These are phyloP conservation scores for Raffaelea ambrosiae DNA, from an alignment of 2,329 filamentous ascomycete genomes.

Conservation along the genomic window DNA sequence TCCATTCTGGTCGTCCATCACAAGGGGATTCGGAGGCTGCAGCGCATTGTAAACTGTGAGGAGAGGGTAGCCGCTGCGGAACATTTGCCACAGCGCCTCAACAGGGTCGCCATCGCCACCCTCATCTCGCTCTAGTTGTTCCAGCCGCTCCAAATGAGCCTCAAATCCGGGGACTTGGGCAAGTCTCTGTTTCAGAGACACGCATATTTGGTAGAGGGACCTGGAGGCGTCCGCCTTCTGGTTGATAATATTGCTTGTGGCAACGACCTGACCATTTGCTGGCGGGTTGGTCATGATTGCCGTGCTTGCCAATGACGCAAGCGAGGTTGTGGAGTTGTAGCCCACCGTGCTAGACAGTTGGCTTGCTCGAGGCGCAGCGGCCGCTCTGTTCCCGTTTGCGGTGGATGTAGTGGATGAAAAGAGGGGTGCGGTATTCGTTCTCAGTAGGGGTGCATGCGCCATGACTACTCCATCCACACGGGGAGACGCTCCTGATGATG, in stretches of 20 bases:
- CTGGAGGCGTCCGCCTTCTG: slow-evolving; percentile 85
- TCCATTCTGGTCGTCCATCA: slow-evolving; percentile 52
- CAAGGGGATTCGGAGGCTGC: slow-evolving; percentile 59
- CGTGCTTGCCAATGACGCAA: slow-evolving; percentile 38
- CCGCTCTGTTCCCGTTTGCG: slow-evolving; percentile 36
- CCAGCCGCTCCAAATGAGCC: slow-evolving; percentile 62
- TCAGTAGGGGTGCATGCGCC: slow-evolving; percentile 51
- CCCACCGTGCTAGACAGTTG: slow-evolving; percentile 55
- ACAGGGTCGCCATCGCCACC: slow-evolving; percentile 66
- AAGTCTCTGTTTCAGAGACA: slow-evolving; percentile 73
- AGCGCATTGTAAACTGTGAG: slow-evolving; percentile 84
- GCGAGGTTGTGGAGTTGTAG: slow-evolving; percentile 43
- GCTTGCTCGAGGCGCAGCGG: slow-evolving; percentile 41
- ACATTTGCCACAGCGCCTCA: slow-evolving; percentile 79
- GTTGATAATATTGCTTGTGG: slow-evolving; percentile 93
- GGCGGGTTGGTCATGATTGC: slow-evolving; percentile 29
- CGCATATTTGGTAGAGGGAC: slow-evolving; percentile 92
- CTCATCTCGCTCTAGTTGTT: slow-evolving; percentile 55
- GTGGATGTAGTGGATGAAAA: slow-evolving; percentile 34
- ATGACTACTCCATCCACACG: slow-evolving; percentile 39
- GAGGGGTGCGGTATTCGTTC: slow-evolving; percentile 50
- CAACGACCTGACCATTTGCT: slow-evolving; percentile 57
- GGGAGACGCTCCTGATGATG: background rate
- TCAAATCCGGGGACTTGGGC: slow-evolving; percentile 79
- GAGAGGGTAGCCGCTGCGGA: slow-evolving; percentile 75